Percentiles rank a stretch among this genome's conserved stretches.
phyloP scores from a whole-genome alignment of 2,329 filamentous ascomycete species.

The Curvularia spicifera region DNA sequence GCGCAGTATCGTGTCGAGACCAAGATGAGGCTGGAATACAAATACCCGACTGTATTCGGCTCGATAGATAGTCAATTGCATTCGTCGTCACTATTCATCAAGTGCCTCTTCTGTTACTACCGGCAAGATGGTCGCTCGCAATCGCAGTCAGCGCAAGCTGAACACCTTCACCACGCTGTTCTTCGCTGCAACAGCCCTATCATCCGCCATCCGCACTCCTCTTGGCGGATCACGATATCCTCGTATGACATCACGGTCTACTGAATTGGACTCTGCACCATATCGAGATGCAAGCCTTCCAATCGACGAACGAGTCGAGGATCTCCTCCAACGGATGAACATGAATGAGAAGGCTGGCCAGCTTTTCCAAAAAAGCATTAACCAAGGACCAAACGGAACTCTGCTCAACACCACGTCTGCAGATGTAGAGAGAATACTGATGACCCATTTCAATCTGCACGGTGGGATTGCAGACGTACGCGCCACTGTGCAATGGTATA shows the following conservation, averaged over 20 bases:
- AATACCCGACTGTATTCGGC: slow-evolving; percentile 13
- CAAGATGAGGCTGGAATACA: slow-evolving; percentile 13
- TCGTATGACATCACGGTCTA: slow-evolving; percentile 10
- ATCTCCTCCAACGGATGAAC: slow-evolving; percentile 55
- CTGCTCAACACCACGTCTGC: slow-evolving; percentile 43
- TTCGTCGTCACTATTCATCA: neutral
- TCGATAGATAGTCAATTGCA: neutral
- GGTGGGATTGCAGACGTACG: slow-evolving; percentile 53
- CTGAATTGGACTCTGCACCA: slow-evolving; percentile 28
- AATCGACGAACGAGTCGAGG: slow-evolving; percentile 57
- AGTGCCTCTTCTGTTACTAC: slow-evolving; percentile 7
- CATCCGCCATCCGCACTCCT: slow-evolving; percentile 20
- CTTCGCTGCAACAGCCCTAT: slow-evolving; percentile 23
- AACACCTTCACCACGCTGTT: slow-evolving; percentile 23
- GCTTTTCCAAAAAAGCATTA: slow-evolving; percentile 54
- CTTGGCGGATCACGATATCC: slow-evolving; percentile 6
- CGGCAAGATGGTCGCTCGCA: slow-evolving; percentile 18
- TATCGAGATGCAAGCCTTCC: slow-evolving; percentile 50
- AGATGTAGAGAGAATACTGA: slow-evolving; percentile 46
- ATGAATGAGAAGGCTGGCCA: slow-evolving; percentile 59
- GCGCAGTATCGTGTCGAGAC: slow-evolving; percentile 5
- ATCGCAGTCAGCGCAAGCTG: slow-evolving; percentile 19
- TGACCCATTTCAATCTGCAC: slow-evolving; percentile 58
- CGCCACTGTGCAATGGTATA: slow-evolving; percentile 51
- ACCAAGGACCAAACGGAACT: slow-evolving; percentile 43